These are phyloP conservation scores for Ceratobasidium theobromae DNA, from an alignment of 1,284 basidiomycete genomes.

Conservation along the genomic window DNA sequence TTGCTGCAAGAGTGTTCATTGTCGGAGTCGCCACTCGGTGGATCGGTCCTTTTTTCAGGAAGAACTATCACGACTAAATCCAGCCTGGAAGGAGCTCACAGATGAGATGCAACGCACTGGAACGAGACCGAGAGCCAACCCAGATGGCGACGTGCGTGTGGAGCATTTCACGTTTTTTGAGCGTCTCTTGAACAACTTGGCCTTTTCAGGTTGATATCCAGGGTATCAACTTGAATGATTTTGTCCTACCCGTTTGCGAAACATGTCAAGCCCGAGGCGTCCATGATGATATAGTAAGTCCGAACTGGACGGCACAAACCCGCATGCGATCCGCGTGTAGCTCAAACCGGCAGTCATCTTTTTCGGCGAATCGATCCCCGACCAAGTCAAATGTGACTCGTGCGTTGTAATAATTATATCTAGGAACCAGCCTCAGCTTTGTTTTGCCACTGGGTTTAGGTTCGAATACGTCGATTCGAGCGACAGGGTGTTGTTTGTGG, in stretches of 20 bases:
- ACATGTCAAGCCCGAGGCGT: conserved; percentile 57
- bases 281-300: conserved; percentile 55
- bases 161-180: not conserved
- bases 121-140: conserved; percentile 74
- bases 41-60: conserved; percentile 74
- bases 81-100: conserved; percentile 72
- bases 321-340: too few species aligned
- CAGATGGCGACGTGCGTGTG: conserved; percentile 82
- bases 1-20: conserved; percentile 65
- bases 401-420: conserved; percentile 47
- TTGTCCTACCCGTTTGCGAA: conserved; percentile 76
- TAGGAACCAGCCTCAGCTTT: not conserved
- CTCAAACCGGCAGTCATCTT: conserved; percentile 85
- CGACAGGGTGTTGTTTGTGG: conserved; percentile 74
- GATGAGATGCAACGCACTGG: conserved; percentile 67
- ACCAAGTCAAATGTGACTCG: conserved; percentile 66
- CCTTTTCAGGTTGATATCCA: conserved; percentile 69
- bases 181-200: conserved; percentile 1
- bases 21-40: conserved; percentile 66
- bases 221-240: conserved; percentile 71
- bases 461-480: conserved; percentile 60
- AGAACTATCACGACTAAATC: conserved; percentile 70
- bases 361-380: conserved; percentile 82
- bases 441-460: conserved; percentile 40
- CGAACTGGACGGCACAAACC: too few species aligned